Conservation (phyloP, 805 yeast species). For the Saccharomycopsis babjevae region DNA sequence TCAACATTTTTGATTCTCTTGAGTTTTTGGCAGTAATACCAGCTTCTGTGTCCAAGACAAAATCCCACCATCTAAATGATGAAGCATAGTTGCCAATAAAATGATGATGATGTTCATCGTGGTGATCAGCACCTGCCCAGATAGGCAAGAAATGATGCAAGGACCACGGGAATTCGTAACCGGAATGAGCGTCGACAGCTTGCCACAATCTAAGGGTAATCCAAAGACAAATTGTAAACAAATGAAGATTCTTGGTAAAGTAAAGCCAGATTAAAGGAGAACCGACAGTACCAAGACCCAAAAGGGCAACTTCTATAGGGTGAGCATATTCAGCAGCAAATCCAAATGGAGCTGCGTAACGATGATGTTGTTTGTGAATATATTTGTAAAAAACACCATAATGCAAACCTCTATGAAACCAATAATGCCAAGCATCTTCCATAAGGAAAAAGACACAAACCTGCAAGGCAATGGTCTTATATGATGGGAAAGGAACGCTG, state of each 20-base stretch:
- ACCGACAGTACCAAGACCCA: constrained; percentile 77
- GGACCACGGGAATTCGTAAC: constrained; percentile 80
- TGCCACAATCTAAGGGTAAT: constrained; percentile 62
- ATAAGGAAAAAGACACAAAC: constrained; percentile 56
- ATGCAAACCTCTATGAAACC: constrained; percentile 69
- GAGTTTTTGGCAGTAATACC: constrained; percentile 47
- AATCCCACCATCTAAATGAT: constrained; percentile 77
- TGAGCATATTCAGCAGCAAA: constrained; percentile 82
- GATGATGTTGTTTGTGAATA: constrained; percentile 77
- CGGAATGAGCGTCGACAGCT: constrained; percentile 80
- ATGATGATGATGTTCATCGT: constrained; percentile 75
- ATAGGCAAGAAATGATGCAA: constrained; percentile 66
- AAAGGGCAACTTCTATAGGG: constrained; percentile 66
- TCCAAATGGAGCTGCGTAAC: constrained; percentile 80
- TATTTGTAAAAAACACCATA: constrained; percentile 60
- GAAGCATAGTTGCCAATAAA: constrained; percentile 78
- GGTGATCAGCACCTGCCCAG: constrained; percentile 86
- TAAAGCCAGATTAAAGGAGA: constrained; percentile 62
- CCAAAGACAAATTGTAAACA: constrained; percentile 68
- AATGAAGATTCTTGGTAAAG: constrained; percentile 50
- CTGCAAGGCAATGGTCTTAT: constrained; percentile 40
- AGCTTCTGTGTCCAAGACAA: constrained; percentile 54
- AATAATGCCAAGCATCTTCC: constrained; percentile 76
- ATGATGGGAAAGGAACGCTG: constrained; percentile 60
- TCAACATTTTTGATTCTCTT: constrained; percentile 38